Percentiles rank a stretch among this genome's conserved stretches.
Conservation (phyloP, 345 rosid genomes). For the Turnera subulata region DNA sequence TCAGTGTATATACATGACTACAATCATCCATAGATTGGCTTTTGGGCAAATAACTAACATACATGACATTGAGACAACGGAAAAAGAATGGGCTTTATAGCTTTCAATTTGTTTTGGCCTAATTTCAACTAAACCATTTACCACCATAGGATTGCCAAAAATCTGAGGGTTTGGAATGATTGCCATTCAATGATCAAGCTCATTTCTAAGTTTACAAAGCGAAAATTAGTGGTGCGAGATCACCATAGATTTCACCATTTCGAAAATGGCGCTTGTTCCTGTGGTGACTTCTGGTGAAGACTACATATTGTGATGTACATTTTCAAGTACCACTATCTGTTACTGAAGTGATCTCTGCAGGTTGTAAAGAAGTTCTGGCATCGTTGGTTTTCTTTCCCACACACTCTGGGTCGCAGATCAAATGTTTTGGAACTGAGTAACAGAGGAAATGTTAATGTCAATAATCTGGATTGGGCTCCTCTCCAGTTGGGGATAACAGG, state of each 20-base stretch:
- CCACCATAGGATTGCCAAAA: slow-evolving; percentile 35
- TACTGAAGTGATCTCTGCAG: too few species aligned
- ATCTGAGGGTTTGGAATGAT: slow-evolving; percentile 36
- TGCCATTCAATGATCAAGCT: slow-evolving; percentile 39
- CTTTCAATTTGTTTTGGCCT: slow-evolving; percentile 41
- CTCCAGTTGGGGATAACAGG: too few species aligned
- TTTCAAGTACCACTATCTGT: too few species aligned
- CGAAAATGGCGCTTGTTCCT: slow-evolving; percentile 35
- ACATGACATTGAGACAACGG: slow-evolving; percentile 33
- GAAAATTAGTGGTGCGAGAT: slow-evolving; percentile 39
- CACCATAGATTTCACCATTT: slow-evolving; percentile 40
- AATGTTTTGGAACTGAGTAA: too few species aligned
- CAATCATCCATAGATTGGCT: too few species aligned
- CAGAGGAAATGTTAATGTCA: too few species aligned
- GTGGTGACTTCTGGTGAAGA: slow-evolving; percentile 35
- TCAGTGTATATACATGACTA: too few species aligned
- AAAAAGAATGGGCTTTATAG: slow-evolving; percentile 39
- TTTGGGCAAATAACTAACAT: too few species aligned
- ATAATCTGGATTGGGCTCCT: not conserved
- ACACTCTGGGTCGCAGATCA: too few species aligned
- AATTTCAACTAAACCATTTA: slow-evolving; percentile 29
- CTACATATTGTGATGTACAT: too few species aligned
- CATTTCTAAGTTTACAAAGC: slow-evolving; percentile 26
- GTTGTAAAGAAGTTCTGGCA: too few species aligned
- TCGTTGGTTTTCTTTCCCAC: too few species aligned